Evolutionary conservation across 768 basidiomycete species (phyloP), one percentile per base, ranked within the genome.

Genomic region (Pseudohyphozyma bogoriensis): DNA sequence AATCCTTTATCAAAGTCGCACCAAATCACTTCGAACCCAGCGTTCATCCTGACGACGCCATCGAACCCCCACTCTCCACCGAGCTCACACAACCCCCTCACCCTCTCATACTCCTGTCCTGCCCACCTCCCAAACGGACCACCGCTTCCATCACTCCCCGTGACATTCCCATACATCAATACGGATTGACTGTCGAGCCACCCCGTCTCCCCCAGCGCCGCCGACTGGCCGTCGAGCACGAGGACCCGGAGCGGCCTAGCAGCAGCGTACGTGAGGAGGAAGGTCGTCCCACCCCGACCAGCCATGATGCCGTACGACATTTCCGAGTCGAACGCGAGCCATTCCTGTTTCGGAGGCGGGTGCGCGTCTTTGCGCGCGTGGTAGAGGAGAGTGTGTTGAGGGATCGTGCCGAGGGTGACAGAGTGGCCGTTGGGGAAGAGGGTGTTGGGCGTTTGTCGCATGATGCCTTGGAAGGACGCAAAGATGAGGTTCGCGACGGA

Each of bases 1-100:
- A 51, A 22, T 12, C 49, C 49, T 22, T 33, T 31, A 20, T 20
- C 11, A 22, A 51, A 51, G 32, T 51, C 32, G 32, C 49, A 51
- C 7, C 11, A 35, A 6, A 51, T 54, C 12, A 73, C 52, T 55
- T 73, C 72, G 50, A 72, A 72, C 35, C 71, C 72, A 6, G 72
- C 64, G 57, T 72, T 72, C 68, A 68, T 68, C 26, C 71, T 68
- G 22, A 72, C 68, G 45, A 72, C 68, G 3, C 69, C 72, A 22
- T 72, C 72, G 39, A 72, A 35, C 26, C 47, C 42, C 45, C 47
- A 35, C 20, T 24, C 18, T 4, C 37, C 36, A 9, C 45, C 55
- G 35, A 45, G 36, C n/a, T 56, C 20, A 33, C 55, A 56, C 22
- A 56, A 33, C 28, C 33, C n/a, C 7, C 42, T 13, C 2, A 37